Percentiles rank a stretch among this genome's conserved stretches.
Evolutionary conservation across 306 rosid genomes (phyloP).

Genomic region (Ormosia emarginata): DNA sequence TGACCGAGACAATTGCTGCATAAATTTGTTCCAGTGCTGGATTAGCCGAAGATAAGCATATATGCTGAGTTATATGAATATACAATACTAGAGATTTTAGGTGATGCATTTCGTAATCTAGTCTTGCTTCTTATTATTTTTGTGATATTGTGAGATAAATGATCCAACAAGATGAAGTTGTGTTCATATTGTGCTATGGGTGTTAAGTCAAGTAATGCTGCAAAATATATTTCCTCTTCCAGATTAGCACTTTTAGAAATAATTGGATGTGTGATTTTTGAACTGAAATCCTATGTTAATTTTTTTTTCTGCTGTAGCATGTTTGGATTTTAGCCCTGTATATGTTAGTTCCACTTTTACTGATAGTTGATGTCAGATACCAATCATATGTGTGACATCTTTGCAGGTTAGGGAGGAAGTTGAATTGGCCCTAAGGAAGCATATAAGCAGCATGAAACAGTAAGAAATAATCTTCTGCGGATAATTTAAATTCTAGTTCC

Average conservation of each 20-base stretch:
- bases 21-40: not conserved
- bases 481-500: constrained; percentile 17
- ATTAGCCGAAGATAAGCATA: not conserved
- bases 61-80: not conserved
- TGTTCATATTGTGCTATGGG: not conserved
- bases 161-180: constrained; percentile 9
- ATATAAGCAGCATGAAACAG: constrained; percentile 69
- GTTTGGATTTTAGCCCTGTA: constrained; percentile 14
- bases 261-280: constrained; percentile 4
- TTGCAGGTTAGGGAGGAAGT: constrained; percentile 96
- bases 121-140: not conserved
- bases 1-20: not conserved
- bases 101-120: constrained; percentile 7
- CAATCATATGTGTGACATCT: constrained; percentile 7
- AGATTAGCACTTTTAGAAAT: not conserved
- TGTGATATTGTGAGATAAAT: constrained; percentile 10
- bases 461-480: constrained; percentile 42
- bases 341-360: constrained; percentile 9
- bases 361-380: constrained; percentile 6
- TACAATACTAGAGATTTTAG: not conserved
- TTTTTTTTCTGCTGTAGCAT: not conserved
- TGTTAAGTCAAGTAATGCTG: constrained; percentile 13
- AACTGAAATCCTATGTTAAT: not conserved
- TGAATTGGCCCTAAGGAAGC: constrained; percentile 77
- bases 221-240: not conserved